These are phyloP conservation scores for Cruciata laevipes DNA, from an alignment of 257 asterid genomes.

Conservation along the genomic window DNA sequence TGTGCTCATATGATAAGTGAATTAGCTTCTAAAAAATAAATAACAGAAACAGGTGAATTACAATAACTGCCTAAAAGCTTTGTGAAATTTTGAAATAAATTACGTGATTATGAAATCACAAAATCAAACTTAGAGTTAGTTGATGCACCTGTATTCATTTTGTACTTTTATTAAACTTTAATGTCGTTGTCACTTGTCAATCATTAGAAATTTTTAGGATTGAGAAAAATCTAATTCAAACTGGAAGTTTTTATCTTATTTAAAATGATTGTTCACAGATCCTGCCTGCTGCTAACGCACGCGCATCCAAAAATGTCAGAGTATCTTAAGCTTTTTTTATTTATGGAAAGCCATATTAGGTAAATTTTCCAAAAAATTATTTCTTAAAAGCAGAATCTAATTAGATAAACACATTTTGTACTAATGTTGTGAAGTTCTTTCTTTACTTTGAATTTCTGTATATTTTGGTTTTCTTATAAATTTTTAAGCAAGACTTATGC, in stretches of 20 bases:
- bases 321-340: too few relatives aligned
- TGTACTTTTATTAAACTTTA: neutral
- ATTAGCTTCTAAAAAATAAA: slow-evolving; percentile 1
- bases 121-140: neutral
- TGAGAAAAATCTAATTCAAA: neutral
- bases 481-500: too few relatives aligned
- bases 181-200: too few relatives aligned
- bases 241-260: too few relatives aligned
- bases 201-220: neutral
- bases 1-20: neutral
- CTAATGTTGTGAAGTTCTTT: neutral
- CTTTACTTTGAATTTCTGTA: too few relatives aligned
- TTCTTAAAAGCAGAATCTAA: neutral
- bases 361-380: too few relatives aligned
- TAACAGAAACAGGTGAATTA: neutral
- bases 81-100: too few relatives aligned
- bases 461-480: too few relatives aligned
- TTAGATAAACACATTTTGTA: neutral
- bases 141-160: neutral
- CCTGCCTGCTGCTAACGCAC: neutral
- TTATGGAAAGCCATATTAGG: neutral
- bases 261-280: too few relatives aligned
- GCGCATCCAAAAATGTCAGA: neutral
- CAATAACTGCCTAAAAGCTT: too few relatives aligned
- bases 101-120: too few relatives aligned